Evolutionary conservation across 345 rosid genomes (phyloP).

Genomic region (Gossypium longicalyx): DNA sequence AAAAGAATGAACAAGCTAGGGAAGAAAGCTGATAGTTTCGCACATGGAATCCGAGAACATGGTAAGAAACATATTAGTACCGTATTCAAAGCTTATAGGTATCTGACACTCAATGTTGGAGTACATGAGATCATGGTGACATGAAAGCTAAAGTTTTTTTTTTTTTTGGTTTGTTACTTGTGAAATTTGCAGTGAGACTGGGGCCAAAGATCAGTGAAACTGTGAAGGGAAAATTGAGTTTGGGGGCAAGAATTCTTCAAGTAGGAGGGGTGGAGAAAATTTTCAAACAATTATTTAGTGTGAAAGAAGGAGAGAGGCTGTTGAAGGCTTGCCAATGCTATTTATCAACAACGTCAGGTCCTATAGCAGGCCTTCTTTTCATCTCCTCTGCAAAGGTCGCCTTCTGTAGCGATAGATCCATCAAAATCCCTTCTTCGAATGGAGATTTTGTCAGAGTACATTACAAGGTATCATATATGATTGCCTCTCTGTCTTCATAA

Average conservation of each 20-base stretch:
- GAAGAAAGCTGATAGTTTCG: slow-evolving; percentile 46
- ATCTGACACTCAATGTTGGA: not conserved
- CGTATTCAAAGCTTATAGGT: not conserved
- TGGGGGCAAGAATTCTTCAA: slow-evolving; percentile 42
- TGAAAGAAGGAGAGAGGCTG: slow-evolving; percentile 40
- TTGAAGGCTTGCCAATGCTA: slow-evolving; percentile 53
- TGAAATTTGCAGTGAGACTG: slow-evolving; percentile 35
- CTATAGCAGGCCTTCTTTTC: slow-evolving; percentile 55
- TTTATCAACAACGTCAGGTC: slow-evolving; percentile 55
- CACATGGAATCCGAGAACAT: slow-evolving; percentile 50
- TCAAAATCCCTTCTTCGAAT: slow-evolving; percentile 34
- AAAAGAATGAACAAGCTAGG: slow-evolving; percentile 45
- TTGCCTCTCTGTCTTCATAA: not conserved
- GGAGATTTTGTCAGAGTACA: slow-evolving; percentile 40
- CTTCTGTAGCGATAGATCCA: slow-evolving; percentile 42
- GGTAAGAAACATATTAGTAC: slow-evolving; percentile 18
- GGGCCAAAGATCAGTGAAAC: slow-evolving; percentile 46
- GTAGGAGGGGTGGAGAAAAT: slow-evolving; percentile 40
- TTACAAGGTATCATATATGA: slow-evolving; percentile 32
- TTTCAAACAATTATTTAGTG: slow-evolving; percentile 38
- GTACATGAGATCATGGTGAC: not conserved
- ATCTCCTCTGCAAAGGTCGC: slow-evolving; percentile 40
- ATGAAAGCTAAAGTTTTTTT: not conserved
- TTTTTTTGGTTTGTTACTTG: not conserved
- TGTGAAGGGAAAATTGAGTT: slow-evolving; percentile 37